A percentile compares a stretch with the other conserved stretches of the same genome.
phyloP scores from a whole-genome alignment of 805 yeast genomes.

The Wickerhamomyces subpelliculosus region DNA sequence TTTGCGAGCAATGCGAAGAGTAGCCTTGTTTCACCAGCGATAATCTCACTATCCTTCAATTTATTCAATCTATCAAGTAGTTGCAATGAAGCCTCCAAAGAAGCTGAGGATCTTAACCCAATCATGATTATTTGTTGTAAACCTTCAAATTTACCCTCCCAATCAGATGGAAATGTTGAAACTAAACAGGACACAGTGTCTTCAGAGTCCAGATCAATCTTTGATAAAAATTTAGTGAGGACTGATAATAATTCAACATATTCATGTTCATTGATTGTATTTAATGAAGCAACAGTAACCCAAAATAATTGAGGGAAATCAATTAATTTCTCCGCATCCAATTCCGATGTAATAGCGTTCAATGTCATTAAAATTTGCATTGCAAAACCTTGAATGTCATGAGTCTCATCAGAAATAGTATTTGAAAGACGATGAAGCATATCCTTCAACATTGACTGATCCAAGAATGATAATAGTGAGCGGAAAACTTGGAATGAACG shows the following conservation, averaged over 20 bases:
- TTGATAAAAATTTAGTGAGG: conserved; percentile 73
- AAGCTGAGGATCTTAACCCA: conserved; percentile 76
- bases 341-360: conserved; percentile 84
- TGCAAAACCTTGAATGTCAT: conserved; percentile 92
- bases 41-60: conserved; percentile 64
- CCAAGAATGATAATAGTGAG: conserved; percentile 71
- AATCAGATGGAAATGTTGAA: conserved; percentile 84
- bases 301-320: conserved; percentile 93
- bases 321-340: conserved; percentile 69
- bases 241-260: conserved; percentile 83
- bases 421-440: conserved; percentile 90
- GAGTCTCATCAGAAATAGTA: conserved; percentile 83
- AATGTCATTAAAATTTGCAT: conserved; percentile 96
- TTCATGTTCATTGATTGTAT: conserved; percentile 88
- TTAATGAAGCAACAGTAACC: conserved; percentile 88
- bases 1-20: conserved; percentile 70
- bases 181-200: conserved; percentile 80
- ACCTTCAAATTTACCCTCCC: conserved; percentile 95
- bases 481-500: conserved; percentile 92
- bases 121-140: conserved; percentile 70
- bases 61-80: conserved; percentile 66
- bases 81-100: conserved; percentile 71
- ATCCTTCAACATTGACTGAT: conserved; percentile 83
- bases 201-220: conserved; percentile 78
- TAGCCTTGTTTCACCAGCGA: conserved; percentile 65